A percentile compares a stretch with the other conserved stretches of the same genome.
Evolutionary conservation across 306 rosid species (phyloP).

Genomic region (Glycyrrhiza uralensis): DNA sequence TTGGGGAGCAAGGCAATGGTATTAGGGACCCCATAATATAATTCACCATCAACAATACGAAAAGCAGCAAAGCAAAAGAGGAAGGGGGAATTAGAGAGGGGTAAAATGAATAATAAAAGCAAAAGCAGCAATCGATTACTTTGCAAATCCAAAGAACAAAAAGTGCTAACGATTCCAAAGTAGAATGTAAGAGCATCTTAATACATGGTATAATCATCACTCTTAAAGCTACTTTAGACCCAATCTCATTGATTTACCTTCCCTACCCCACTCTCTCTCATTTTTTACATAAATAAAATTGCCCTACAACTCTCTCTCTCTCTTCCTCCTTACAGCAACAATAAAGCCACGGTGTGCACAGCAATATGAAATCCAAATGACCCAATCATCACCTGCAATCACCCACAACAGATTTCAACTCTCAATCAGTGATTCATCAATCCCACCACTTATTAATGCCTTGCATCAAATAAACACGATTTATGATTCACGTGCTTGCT

Average conservation of each 20-base stretch:
- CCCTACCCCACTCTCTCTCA: slow-evolving; percentile 8
- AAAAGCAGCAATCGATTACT: slow-evolving; percentile 37
- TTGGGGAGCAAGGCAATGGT: neutral
- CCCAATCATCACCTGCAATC: slow-evolving; percentile 69
- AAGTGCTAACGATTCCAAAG: slow-evolving; percentile 57
- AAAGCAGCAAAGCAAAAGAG: slow-evolving; percentile 2
- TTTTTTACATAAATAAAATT: slow-evolving; percentile 25
- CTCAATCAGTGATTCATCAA: slow-evolving; percentile 39
- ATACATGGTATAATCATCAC: slow-evolving; percentile 60
- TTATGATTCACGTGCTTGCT: neutral
- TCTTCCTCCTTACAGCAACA: slow-evolving; percentile 41
- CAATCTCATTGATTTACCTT: slow-evolving; percentile 25
- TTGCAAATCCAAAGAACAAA: slow-evolving; percentile 47
- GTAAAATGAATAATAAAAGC: slow-evolving; percentile 3
- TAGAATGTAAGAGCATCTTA: slow-evolving; percentile 56
- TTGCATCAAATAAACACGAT: slow-evolving; percentile 5
- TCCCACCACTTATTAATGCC: neutral
- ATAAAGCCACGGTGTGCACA: slow-evolving; percentile 36
- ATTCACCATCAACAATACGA: neutral
- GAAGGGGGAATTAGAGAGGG: slow-evolving; percentile 3
- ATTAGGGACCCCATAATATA: slow-evolving; percentile 21
- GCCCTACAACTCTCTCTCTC: slow-evolving; percentile 17
- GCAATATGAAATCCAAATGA: slow-evolving; percentile 46
- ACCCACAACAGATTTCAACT: slow-evolving; percentile 25
- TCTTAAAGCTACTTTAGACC: slow-evolving; percentile 63